Conservation (phyloP, 345 rosid genomes). For the Balakata baccata region DNA sequence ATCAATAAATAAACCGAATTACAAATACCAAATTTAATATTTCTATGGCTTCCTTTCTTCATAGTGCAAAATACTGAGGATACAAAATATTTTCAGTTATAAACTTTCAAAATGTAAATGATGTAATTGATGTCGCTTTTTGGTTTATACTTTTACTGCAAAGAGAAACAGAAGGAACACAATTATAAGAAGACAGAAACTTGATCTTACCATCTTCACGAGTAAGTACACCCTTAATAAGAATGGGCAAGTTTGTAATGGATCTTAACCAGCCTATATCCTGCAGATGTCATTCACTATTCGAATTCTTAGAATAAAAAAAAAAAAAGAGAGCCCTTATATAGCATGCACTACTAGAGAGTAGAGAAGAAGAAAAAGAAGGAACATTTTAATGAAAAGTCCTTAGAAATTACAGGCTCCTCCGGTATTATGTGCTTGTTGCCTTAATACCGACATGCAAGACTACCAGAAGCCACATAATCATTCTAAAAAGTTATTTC, state of each 20-base stretch:
- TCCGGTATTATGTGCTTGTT: neutral
- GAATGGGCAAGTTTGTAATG: slow-evolving; percentile 65
- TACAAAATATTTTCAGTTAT: neutral
- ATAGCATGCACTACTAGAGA: no score
- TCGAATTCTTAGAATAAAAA: neutral
- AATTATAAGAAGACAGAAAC: slow-evolving; percentile 13
- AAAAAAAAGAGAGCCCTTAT: no score
- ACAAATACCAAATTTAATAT: neutral
- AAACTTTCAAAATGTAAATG: neutral
- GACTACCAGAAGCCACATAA: neutral
- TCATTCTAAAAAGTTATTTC: neutral
- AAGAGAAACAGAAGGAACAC: neutral
- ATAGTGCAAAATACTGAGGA: neutral
- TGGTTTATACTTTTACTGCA: neutral
- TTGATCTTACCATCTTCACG: slow-evolving; percentile 66
- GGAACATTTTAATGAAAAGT: neutral
- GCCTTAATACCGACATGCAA: neutral
- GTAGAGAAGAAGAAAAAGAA: neutral
- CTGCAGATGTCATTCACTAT: slow-evolving; percentile 35
- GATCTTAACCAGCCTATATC: slow-evolving; percentile 79
- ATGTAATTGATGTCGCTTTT: neutral
- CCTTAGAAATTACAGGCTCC: neutral
- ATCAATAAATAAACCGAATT: neutral
- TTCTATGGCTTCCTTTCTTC: neutral
- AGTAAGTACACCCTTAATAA: slow-evolving; percentile 77